Percentiles rank a stretch among this genome's conserved stretches.
Conservation (phyloP, 768 basidiomycete species). For the Hydnomerulius pinastri region DNA sequence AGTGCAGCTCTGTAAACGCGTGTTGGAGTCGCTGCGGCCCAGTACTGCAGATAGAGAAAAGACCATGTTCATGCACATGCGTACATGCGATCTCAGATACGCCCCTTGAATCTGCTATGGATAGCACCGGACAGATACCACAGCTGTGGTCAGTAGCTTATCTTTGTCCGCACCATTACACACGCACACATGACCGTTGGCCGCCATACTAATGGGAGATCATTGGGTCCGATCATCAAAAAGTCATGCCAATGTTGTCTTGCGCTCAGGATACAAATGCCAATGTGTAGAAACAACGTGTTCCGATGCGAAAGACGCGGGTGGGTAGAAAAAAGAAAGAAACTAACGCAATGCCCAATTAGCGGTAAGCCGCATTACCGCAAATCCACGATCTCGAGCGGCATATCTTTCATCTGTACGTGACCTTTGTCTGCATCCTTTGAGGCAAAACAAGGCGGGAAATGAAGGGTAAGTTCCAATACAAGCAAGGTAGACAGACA, state of each 20-base stretch:
- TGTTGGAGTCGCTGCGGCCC: background rate
- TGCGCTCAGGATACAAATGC: conserved; percentile 10
- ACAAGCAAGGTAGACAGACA: background rate
- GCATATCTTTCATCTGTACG: conserved; percentile 71
- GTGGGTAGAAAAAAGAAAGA: background rate
- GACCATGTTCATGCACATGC: background rate
- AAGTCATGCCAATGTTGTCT: conserved; percentile 6
- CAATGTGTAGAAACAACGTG: conserved; percentile 1
- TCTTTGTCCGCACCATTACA: background rate
- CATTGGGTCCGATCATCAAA: background rate
- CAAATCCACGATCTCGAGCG: conserved; percentile 84
- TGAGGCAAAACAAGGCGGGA: background rate
- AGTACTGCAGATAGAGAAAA: background rate
- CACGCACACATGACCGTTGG: background rate
- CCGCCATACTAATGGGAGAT: background rate
- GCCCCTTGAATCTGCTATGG: background rate
- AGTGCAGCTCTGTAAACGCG: background rate
- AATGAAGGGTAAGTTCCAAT: background rate
- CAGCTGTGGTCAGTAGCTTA: background rate
- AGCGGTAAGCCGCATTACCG: conserved; percentile 36
- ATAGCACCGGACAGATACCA: background rate
- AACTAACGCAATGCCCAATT: background rate
- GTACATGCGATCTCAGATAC: background rate
- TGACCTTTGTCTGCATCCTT: conserved; percentile 87
- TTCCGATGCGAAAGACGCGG: background rate